These are phyloP conservation scores for Komagataella pastoris DNA, from an alignment of 805 yeast species.

Conservation along the genomic window DNA sequence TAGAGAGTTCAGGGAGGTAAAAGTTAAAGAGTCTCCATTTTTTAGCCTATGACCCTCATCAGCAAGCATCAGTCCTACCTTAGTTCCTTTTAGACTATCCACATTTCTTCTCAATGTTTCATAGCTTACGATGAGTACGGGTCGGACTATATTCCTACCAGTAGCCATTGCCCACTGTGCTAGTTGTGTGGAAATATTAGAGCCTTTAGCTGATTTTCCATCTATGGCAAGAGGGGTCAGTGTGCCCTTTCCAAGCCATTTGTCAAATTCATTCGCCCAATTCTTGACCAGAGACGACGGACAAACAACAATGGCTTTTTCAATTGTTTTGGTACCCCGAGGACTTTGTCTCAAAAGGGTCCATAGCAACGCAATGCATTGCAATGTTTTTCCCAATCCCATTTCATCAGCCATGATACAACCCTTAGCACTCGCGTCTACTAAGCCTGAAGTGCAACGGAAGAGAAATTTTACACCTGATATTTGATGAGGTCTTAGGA, in stretches of 20 bases:
- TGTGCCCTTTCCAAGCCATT: slow-evolving; percentile 93
- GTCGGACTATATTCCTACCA: slow-evolving; percentile 83
- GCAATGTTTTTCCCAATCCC: slow-evolving; percentile 90
- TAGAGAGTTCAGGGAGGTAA: slow-evolving; percentile 73
- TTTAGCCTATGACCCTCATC: slow-evolving; percentile 79
- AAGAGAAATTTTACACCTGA: slow-evolving; percentile 90
- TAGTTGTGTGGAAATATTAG: slow-evolving; percentile 55
- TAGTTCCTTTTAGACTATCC: slow-evolving; percentile 57
- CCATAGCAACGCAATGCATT: slow-evolving; percentile 88
- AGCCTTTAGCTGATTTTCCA: slow-evolving; percentile 69
- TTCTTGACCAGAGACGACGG: slow-evolving; percentile 89
- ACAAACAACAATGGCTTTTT: slow-evolving; percentile 85
- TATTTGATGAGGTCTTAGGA: slow-evolving; percentile 89
- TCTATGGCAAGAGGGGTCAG: slow-evolving; percentile 83
- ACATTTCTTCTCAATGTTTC: slow-evolving; percentile 86
- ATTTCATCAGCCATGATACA: slow-evolving; percentile 98
- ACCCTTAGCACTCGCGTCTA: slow-evolving; percentile 77
- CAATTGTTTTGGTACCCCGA: slow-evolving; percentile 67
- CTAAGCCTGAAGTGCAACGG: slow-evolving; percentile 79
- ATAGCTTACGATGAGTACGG: slow-evolving; percentile 86
- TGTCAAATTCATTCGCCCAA: slow-evolving; percentile 93
- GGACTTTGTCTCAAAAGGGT: slow-evolving; percentile 84
- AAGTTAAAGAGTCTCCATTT: slow-evolving; percentile 86
- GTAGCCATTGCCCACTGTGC: slow-evolving; percentile 77
- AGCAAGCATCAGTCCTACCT: slow-evolving; percentile 76